Base-by-base conservation (phyloP, 1,284 basidiomycete species). In the Apiotrichum veenhuisii region DNA sequence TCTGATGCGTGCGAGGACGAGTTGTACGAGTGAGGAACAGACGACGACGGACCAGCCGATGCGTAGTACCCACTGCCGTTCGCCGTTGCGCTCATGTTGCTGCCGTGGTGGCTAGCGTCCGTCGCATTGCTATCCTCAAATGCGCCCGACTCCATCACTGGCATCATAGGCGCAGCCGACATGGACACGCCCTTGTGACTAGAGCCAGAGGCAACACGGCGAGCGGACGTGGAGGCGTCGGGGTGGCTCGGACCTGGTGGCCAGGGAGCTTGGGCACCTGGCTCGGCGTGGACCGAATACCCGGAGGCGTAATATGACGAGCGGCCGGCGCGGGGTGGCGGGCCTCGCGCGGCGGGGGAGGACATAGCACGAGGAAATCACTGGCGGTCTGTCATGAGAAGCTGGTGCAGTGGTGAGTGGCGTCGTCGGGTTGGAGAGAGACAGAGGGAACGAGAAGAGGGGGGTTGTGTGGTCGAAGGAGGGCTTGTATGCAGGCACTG, bases 341-440 rank as follows among this genome's bases (percentile, higher is more conserved):
- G 55, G 52, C 59, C 59, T 58, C 59, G 59, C 59, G 59, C 59
- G 56, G 59, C 59, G 41, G 50, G 42, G 40, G 50, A 55, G 46
- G 59, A 53, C 59, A 61, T 61, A 12, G 50, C 52, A 46, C 41
- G 41, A 17, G 3, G n/a, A 45, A 42, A 38, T 46, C 50, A 61
- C 52, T 57, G 52, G 50, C 48, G 52, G 45, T 22, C 40, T 44
- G 55, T 49, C 55, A 57, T 48, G 55, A 41, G 52, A 27, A 46
- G 33, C 18, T 22, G 27, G 26, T 33, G 25, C 12, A 23, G n/a
- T n/a, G 18, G 34, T 40, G 47, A 25, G 33, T 18, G 37, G 43
- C 33, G 27, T 37, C 25, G 8, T 27, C 45, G 41, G 14, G 36
- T 5, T 33, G 44, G 27, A 20, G 11, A 15, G 18, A 20, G 18